Base-by-base conservation (phyloP, 2,329 filamentous ascomycete species). In the Fusarium sp. region DNA sequence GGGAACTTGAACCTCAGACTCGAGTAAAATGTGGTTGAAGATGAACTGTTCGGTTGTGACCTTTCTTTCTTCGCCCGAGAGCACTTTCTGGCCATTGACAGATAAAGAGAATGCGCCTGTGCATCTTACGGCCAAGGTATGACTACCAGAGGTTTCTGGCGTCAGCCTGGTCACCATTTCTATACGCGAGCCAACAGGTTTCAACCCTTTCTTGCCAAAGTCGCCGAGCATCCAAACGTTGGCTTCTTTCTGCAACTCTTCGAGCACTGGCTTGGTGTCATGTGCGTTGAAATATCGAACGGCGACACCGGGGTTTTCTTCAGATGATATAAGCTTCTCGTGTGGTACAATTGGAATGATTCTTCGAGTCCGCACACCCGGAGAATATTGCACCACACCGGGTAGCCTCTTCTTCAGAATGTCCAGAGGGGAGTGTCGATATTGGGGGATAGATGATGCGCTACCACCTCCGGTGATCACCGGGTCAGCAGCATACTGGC, bases 391-490 rank as follows among this genome's bases (percentile, higher is more conserved):
- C 2, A 63, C 44, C 4, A 30, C 28, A 4, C 53, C 51, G 4
- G 55, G 55, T 15, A 60, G 31, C 34, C 23, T 49, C 15, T 63
- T 13, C 13, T 8, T 41, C 6, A 69, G 8, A 4, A 63, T 45
- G 2, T 69, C 46, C 23, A 54, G 33, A 6, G 65, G 51, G 6
- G 51, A 31, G 20, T 69, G 62, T 30, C 51, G 54, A 49, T 69
- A 69, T 20, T 67, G 66, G 1, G 66, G 60, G 11, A 57, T 58
- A 18, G 42, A 62, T 8, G 63, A 69, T 44, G 66, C 66, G 15
- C 66, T 69, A 12, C 66, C 66, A 4, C 66, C 66, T 15, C 64
- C 64, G 5, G 66, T 67, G 15, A 69, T 44, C 10, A 69, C 56
- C 2, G 65, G 55, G 2, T 51, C 36, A 4, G 31, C 15, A 9